phyloP scores from a whole-genome alignment of 139 green algal genomes.

The Chlorella vulgaris region DNA sequence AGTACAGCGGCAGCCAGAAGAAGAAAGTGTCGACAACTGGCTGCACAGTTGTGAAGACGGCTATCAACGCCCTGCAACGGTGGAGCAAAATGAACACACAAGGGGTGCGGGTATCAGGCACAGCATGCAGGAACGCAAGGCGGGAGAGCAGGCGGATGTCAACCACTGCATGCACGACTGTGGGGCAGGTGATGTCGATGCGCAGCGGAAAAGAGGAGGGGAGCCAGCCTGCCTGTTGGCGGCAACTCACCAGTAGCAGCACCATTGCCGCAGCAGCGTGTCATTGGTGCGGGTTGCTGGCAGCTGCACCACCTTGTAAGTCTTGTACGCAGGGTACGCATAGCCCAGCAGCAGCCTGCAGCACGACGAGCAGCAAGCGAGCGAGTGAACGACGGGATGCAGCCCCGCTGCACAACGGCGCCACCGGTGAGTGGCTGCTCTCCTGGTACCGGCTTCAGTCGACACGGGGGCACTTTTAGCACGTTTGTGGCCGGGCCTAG shows the following conservation, averaged over 20 bases:
- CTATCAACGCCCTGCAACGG: slow-evolving; percentile 1
- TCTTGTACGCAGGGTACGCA: slow-evolving; percentile 56
- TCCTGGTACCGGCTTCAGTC: too few species aligned
- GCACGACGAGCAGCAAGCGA: background rate
- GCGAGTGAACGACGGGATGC: too few species aligned
- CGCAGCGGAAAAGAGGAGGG: background rate
- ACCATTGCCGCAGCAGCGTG: slow-evolving; percentile 49
- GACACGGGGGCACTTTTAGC: too few species aligned
- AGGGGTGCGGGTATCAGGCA: background rate
- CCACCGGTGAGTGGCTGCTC: too few species aligned
- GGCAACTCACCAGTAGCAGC: slow-evolving; percentile 65
- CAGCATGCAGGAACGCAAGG: background rate
- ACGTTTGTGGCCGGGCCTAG: too few species aligned
- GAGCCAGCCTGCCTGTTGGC: too few species aligned
- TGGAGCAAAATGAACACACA: too few species aligned
- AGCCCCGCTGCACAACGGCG: too few species aligned
- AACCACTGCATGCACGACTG: background rate
- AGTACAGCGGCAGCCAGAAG: slow-evolving; percentile 70
- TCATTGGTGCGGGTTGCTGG: slow-evolving; percentile 32
- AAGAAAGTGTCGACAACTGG: slow-evolving; percentile 50
- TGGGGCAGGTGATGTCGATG: too few species aligned
- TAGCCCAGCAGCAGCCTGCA: slow-evolving; percentile 51
- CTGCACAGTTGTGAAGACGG: slow-evolving; percentile 28
- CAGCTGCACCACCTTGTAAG: slow-evolving; percentile 57
- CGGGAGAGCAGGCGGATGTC: too few species aligned